phyloP scores from a whole-genome alignment of 345 rosid species.

The Aquilaria yunnanensis region DNA sequence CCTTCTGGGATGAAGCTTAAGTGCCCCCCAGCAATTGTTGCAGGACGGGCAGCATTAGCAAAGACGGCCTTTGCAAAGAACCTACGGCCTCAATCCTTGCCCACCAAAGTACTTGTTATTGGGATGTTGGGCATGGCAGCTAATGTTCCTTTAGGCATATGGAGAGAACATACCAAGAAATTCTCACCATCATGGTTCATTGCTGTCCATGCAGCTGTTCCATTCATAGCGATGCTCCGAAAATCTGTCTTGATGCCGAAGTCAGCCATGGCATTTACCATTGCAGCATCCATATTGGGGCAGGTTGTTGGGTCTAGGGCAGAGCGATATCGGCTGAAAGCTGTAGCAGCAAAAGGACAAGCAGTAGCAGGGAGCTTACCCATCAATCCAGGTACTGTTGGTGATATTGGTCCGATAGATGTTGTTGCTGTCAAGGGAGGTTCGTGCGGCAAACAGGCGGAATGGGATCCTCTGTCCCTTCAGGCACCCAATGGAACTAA shows the following conservation, averaged over 20 bases:
- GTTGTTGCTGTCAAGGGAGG: slow-evolving; percentile 23
- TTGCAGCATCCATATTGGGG: slow-evolving; percentile 81
- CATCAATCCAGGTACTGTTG: background rate
- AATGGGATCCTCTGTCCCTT: slow-evolving; percentile 37
- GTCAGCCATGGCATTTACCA: slow-evolving; percentile 89
- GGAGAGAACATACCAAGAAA: slow-evolving; percentile 93
- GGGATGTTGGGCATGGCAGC: slow-evolving; percentile 96
- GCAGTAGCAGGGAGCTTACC: slow-evolving; percentile 9
- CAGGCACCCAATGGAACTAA: slow-evolving; percentile 24
- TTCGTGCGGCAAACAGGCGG: slow-evolving; percentile 24
- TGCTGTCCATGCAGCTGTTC: slow-evolving; percentile 95
- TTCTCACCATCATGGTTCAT: slow-evolving; percentile 83
- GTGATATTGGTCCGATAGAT: slow-evolving; percentile 20
- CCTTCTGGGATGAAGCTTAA: slow-evolving; percentile 63
- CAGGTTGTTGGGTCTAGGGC: slow-evolving; percentile 98
- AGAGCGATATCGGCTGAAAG: slow-evolving; percentile 70
- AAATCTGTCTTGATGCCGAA: slow-evolving; percentile 92
- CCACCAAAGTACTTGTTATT: slow-evolving; percentile 69
- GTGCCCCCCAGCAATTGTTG: slow-evolving; percentile 80
- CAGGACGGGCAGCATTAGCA: slow-evolving; percentile 89
- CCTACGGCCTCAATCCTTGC: slow-evolving; percentile 90
- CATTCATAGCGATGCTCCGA: slow-evolving; percentile 87
- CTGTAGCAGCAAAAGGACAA: slow-evolving; percentile 36
- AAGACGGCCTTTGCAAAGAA: slow-evolving; percentile 84
- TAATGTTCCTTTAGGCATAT: slow-evolving; percentile 83